Conservation (phyloP, 176 grass and related monocot genomes). For the Oropetium thomaeum region DNA sequence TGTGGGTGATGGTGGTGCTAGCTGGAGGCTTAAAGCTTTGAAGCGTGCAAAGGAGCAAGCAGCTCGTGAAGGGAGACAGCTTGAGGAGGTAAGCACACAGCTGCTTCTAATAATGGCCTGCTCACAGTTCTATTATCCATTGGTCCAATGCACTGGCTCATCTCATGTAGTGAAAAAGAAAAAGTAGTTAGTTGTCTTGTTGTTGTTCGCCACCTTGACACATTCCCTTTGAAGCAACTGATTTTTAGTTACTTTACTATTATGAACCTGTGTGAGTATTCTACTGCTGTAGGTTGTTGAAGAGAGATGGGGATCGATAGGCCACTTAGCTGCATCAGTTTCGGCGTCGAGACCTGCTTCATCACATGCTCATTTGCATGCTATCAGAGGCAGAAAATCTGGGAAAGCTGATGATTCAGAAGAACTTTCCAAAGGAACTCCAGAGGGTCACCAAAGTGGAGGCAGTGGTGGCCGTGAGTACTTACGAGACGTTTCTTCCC, state of each 20-base stretch:
- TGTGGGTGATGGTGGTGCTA: constrained; percentile 92
- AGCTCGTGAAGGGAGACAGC: constrained; percentile 65
- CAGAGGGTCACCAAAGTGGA: constrained; percentile 14
- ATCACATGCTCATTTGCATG: constrained; percentile 68
- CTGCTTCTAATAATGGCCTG: not conserved
- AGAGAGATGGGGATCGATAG: constrained; percentile 83
- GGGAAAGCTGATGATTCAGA: constrained; percentile 49
- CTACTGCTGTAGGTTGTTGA: constrained; percentile 57
- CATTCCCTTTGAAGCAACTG: not conserved
- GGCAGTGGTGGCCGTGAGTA: constrained; percentile 48
- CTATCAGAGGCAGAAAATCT: constrained; percentile 73
- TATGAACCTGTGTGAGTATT: not conserved
- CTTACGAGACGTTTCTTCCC: constrained; percentile 68
- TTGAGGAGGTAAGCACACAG: constrained; percentile 58
- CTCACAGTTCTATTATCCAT: too few species aligned
- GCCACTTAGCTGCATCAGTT: constrained; percentile 70
- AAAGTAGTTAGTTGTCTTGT: too few species aligned
- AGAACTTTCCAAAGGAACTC: constrained; percentile 19
- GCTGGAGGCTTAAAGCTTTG: constrained; percentile 96
- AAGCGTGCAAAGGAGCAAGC: constrained; percentile 98
- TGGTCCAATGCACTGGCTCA: too few species aligned
- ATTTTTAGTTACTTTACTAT: not conserved
- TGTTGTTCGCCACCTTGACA: too few species aligned
- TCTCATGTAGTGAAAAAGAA: too few species aligned
- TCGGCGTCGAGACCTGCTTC: constrained; percentile 58